Conservation (phyloP, 2,329 filamentous ascomycete species). For the Ophiocordyceps robertsii region DNA sequence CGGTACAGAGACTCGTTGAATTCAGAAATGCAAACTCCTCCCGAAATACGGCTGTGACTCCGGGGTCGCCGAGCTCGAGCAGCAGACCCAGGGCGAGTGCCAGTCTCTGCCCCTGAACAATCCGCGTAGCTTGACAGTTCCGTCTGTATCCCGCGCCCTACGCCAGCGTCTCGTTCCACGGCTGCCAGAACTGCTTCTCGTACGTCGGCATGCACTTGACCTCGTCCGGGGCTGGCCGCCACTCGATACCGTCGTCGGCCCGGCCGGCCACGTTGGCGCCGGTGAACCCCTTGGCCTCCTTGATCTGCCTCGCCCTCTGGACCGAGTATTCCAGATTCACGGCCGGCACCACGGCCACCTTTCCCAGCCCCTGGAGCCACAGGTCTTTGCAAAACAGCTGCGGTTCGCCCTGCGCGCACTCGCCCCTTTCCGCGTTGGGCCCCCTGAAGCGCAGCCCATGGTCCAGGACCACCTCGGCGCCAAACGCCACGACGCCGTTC, state of each 20-base stretch:
- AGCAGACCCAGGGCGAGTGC: no score
- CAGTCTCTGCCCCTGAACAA: no score
- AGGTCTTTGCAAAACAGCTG: constrained; percentile 43
- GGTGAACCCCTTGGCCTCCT: constrained; percentile 35
- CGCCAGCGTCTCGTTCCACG: constrained; percentile 19
- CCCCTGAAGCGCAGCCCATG: constrained; percentile 29
- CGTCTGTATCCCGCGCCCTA: no score
- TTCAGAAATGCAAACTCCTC: no score
- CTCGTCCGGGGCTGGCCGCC: constrained; percentile 26
- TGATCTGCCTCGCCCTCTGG: constrained; percentile 28
- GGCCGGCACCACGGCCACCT: constrained; percentile 40
- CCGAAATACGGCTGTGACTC: no score
- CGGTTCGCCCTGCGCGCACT: constrained; percentile 42
- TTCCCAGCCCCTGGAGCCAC: constrained; percentile 34
- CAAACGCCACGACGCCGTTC: constrained; percentile 40
- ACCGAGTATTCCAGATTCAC: constrained; percentile 43
- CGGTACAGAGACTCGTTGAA: no score
- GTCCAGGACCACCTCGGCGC: constrained; percentile 30
- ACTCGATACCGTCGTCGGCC: constrained; percentile 22
- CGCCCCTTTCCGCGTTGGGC: constrained; percentile 13
- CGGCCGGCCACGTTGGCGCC: constrained; percentile 15
- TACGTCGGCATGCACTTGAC: constrained; percentile 35
- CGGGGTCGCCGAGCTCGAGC: no score
- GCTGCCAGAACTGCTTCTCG: constrained; percentile 24
- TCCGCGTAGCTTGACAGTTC: no score